Evolutionary conservation across 164 flowering plant species (phyloP).

Genomic region (Dillenia suffruticosa): DNA sequence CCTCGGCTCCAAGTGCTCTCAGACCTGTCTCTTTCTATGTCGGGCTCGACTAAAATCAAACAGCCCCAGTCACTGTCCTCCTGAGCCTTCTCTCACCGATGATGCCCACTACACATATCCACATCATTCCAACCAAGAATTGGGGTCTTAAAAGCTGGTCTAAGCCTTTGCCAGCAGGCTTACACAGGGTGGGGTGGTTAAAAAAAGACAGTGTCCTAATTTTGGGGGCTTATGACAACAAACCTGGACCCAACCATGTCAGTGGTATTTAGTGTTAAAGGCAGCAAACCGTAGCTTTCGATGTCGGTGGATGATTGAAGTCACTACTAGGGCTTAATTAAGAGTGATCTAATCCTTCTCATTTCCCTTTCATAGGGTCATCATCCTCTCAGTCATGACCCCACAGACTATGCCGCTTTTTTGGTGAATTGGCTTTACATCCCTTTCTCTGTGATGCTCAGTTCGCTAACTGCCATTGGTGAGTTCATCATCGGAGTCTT

Average conservation of each 20-base stretch:
- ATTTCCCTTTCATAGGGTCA: slow-evolving; percentile 7
- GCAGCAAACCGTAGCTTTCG: slow-evolving; percentile 11
- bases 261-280: not conserved
- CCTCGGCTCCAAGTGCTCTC: not conserved
- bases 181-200: slow-evolving; percentile 20
- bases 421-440: too few species aligned
- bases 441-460: too few species aligned
- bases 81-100: not conserved
- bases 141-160: slow-evolving; percentile 20
- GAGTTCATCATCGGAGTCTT: too few species aligned
- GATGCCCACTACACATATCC: slow-evolving; percentile 8
- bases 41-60: slow-evolving; percentile 8
- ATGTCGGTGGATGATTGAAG: slow-evolving; percentile 32
- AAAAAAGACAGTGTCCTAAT: slow-evolving; percentile 22
- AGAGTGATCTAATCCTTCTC: not conserved
- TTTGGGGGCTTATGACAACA: slow-evolving; percentile 14
- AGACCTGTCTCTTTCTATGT: slow-evolving; percentile 22
- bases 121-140: slow-evolving; percentile 24
- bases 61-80: not conserved
- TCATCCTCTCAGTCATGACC: too few species aligned
- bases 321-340: slow-evolving; percentile 2
- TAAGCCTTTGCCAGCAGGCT: slow-evolving; percentile 19
- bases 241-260: not conserved
- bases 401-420: too few species aligned
- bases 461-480: too few species aligned